These are phyloP conservation scores for Ulota crispa DNA, from an alignment of 225 moss, liverwort and hornwort species.

Conservation along the genomic window DNA sequence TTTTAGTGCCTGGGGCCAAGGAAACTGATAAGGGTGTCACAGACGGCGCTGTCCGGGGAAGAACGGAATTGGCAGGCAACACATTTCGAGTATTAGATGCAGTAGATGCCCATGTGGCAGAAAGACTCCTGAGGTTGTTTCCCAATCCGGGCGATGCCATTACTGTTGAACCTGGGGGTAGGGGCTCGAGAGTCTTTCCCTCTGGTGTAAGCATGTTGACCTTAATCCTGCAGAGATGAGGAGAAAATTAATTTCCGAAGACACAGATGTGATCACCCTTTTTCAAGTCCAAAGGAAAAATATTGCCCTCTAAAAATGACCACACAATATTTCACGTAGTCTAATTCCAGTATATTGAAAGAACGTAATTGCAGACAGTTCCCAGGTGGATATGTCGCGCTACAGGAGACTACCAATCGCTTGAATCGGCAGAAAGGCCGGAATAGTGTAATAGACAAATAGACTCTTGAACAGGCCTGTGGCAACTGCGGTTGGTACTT, in stretches of 20 bases:
- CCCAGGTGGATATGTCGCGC: background rate
- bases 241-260: conserved; percentile 17
- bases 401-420: background rate
- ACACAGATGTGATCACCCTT: background rate
- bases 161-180: conserved; percentile 9
- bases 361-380: background rate
- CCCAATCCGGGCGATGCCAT: conserved; percentile 20
- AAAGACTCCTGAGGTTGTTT: conserved; percentile 3
- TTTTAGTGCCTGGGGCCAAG: conserved; percentile 11
- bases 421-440: background rate
- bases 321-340: background rate
- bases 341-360: background rate
- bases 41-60: conserved; percentile 33
- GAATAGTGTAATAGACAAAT: background rate
- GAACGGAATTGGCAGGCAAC: conserved; percentile 29
- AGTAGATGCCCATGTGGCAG: conserved; percentile 25
- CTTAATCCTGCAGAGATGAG: conserved; percentile 33
- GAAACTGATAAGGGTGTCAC: conserved; percentile 31
- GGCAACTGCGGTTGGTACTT: background rate
- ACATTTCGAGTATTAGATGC: conserved; percentile 32
- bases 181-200: conserved; percentile 1
- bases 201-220: conserved; percentile 39
- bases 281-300: background rate
- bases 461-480: background rate
- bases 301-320: background rate